Percentiles rank a stretch among this genome's conserved stretches.
These are phyloP conservation scores for Fraxinus baroniana DNA, from an alignment of 305 asterid species.

Conservation along the genomic window DNA sequence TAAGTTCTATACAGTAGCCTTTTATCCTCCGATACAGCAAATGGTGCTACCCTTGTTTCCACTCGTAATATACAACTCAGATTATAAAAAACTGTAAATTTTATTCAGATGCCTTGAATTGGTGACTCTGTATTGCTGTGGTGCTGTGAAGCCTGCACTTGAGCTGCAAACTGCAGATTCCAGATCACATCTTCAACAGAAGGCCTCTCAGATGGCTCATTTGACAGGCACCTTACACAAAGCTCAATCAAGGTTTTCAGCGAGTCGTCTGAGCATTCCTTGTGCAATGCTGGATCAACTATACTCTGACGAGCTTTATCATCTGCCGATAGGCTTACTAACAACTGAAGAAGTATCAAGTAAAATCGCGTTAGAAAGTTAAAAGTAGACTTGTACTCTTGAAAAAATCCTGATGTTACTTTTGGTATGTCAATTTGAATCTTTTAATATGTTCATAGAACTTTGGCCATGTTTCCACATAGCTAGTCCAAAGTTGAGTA, in stretches of 20 bases:
- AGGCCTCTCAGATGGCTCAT: slow-evolving; percentile 53
- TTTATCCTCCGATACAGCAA: not conserved
- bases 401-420: not conserved
- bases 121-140: slow-evolving; percentile 59
- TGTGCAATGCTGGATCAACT: slow-evolving; percentile 61
- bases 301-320: slow-evolving; percentile 48
- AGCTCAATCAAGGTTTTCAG: slow-evolving; percentile 64
- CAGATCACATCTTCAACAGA: slow-evolving; percentile 78
- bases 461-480: not conserved
- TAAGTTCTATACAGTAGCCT: not conserved
- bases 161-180: slow-evolving; percentile 94
- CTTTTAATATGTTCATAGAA: not conserved
- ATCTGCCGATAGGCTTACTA: slow-evolving; percentile 59
- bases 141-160: slow-evolving; percentile 62
- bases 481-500: not conserved
- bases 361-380: not conserved
- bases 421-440: not conserved
- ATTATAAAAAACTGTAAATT: not conserved
- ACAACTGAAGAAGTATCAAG: slow-evolving; percentile 36
- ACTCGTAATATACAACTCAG: not conserved
- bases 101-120: slow-evolving; percentile 26
- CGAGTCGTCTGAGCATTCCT: slow-evolving; percentile 72
- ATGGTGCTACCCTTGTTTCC: not conserved
- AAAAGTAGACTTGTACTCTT: not conserved
- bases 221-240: slow-evolving; percentile 63